Base-by-base conservation (phyloP, 2,329 filamentous ascomycete species). In the Ciborinia camelliae region DNA sequence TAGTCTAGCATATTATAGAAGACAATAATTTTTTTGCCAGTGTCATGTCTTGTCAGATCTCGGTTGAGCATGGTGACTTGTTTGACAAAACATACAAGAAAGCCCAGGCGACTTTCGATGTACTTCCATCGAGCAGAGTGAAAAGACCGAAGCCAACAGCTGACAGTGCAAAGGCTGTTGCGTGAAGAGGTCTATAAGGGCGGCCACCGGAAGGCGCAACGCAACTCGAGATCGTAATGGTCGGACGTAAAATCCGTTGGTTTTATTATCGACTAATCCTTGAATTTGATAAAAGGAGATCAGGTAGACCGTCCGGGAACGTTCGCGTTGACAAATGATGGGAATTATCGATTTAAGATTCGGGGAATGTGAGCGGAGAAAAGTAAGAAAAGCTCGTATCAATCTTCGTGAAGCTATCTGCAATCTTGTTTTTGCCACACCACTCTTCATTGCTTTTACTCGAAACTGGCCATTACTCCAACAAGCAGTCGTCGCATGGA, bases 361-460 rank as follows among this genome's bases (percentile, higher is more conserved):
- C n/a, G n/a, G n/a, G n/a, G n/a, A n/a, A n/a, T n/a, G n/a, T n/a
- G n/a, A n/a, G n/a, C n/a, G n/a, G n/a, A n/a, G n/a, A n/a, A n/a
- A n/a, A n/a, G n/a, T n/a, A n/a, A n/a, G n/a, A n/a, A n/a, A n/a
- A n/a, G n/a, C n/a, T n/a, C n/a, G n/a, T n/a, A n/a, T n/a, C n/a
- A n/a, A n/a, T n/a, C n/a, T n/a, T n/a, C n/a, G n/a, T n/a, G n/a
- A n/a, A n/a, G n/a, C n/a, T n/a, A n/a, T n/a, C n/a, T n/a, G n/a
- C n/a, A n/a, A n/a, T n/a, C n/a, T n/a, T n/a, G n/a, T n/a, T n/a
- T n/a, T n/a, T n/a, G n/a, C n/a, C n/a, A 80, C 84, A 4, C 82
- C 83, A 1, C 77, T 86, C 15, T 76, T 86, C 59, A 84, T 86
- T 65, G 81, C 82, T 23, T 86, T 86, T 75, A 84, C 83, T 0